Evolutionary conservation across 345 rosid genomes (phyloP).

Genomic region (Linum usitatissimum): DNA sequence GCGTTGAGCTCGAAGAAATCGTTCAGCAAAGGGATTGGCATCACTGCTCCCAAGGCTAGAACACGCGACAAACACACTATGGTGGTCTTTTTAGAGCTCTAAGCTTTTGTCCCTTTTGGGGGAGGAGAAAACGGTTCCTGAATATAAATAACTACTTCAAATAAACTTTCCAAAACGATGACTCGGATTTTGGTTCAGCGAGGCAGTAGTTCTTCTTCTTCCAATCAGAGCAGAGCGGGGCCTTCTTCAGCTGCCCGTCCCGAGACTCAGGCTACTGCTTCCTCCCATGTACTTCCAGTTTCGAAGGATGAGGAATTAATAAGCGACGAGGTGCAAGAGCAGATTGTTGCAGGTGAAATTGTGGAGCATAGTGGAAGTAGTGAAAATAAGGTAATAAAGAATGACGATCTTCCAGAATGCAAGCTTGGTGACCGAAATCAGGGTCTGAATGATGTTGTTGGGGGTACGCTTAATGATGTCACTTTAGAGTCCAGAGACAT

Average conservation of each 20-base stretch:
- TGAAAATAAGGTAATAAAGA: conserved; percentile 32
- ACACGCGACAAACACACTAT: conserved; percentile 57
- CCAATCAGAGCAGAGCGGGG: conserved; percentile 57
- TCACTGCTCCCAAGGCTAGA: conserved; percentile 79
- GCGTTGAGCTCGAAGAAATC: conserved; percentile 69
- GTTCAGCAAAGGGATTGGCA: conserved; percentile 69
- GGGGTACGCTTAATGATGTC: conserved; percentile 27
- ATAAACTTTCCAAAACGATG: conserved; percentile 29
- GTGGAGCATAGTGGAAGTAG: conserved; percentile 32
- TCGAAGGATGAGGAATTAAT: conserved; percentile 54
- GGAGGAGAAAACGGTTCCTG: conserved; percentile 12
- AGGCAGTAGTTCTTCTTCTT: conserved; percentile 74
- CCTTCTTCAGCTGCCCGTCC: conserved; percentile 39
- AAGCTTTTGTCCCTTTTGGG: conserved; percentile 21
- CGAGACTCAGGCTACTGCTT: conserved; percentile 35
- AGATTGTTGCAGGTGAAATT: conserved; percentile 36
- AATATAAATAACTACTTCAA: conserved; percentile 10
- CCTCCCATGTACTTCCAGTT: conserved; percentile 28
- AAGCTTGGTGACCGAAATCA: conserved; percentile 21
- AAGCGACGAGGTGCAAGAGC: conserved; percentile 44
- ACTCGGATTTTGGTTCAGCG: conserved; percentile 93
- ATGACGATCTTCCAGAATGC: conserved; percentile 36
- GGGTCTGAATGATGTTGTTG: conserved; percentile 30
- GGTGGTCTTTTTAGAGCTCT: conserved; percentile 26
- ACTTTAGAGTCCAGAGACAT: conserved; percentile 24